Base-by-base conservation (phyloP, 1,139 yeast genomes). In the Diutina mesorugosa region DNA sequence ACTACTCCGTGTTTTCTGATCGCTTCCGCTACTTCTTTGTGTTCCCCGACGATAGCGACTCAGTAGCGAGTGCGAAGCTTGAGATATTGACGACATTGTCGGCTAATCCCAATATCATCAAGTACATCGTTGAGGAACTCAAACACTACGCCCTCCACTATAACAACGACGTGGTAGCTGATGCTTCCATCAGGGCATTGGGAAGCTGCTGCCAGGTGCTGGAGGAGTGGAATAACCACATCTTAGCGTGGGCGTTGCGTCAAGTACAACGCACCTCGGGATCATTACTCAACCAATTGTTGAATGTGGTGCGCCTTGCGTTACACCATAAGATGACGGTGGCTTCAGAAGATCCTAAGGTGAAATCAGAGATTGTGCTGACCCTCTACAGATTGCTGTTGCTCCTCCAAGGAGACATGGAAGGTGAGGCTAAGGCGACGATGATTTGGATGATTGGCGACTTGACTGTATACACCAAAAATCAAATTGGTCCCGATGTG, bases 361-460 rank as follows among this genome's bases (percentile, higher is more conserved):
- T 60, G 63, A 60, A 63, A 66, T 45, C n/a, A n/a, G 68, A 65
- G 5, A 63, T 74, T 14, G 63, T 68, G 28, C 71, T 68, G 53
- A 75, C 78, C 1, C 72, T 74, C 3, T 70, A 70, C 56, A 69
- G 68, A 55, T 66, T 80, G 10, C 72, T 81, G 1, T 66, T 73
- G 2, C 64, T 75, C 55, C 59, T 60, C 3, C 70, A 69, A 56
- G 61, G 62, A 3, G 60, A 60, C 16, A 51, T 71, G 2, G 76
- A 71, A 38, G 66, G 72, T 28, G 75, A 76, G 18, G 96, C 98
- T 0, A 81, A 84, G 61, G 90, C 96, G 1, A 87, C 95, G 57
- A 84, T 90, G 26, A 78, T 93, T 18, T 95, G 98, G 98, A 77
- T 91, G 12, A 80, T 93, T 53, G 97, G 98, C 2, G 98, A 93